Evolutionary conservation across 2,329 filamentous ascomycete species (phyloP).

Genomic region (Trichophyton schoenleinii): DNA sequence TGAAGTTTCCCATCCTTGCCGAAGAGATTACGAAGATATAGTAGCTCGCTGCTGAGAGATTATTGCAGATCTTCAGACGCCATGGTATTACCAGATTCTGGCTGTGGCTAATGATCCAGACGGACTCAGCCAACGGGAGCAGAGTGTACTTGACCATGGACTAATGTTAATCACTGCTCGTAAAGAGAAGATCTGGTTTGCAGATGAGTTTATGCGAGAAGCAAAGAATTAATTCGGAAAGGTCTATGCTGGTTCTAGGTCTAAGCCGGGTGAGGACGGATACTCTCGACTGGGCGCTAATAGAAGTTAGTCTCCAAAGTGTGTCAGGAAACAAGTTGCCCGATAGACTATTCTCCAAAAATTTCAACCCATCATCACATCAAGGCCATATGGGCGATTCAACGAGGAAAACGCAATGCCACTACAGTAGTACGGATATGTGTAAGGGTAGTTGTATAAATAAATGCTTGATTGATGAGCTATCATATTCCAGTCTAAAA

Average conservation of each 20-base stretch:
- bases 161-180: no score
- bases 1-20: not conserved
- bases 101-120: no score
- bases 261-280: not conserved
- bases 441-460: not conserved
- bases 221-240: not conserved
- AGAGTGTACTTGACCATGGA: no score
- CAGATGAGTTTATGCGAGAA: constrained; percentile 1
- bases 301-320: not conserved
- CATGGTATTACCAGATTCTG: no score
- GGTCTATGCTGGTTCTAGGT: constrained; percentile 4
- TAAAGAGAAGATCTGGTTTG: not conserved
- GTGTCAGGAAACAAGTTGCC: not conserved
- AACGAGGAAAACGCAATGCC: no score
- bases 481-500: not conserved
- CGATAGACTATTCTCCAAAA: no score
- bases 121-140: no score
- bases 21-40: not conserved
- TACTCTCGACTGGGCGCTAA: constrained; percentile 5
- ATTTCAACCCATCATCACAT: not conserved
- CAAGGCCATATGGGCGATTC: not conserved
- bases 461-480: not conserved
- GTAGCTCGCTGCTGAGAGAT: not conserved
- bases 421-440: not conserved
- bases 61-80: not conserved